Evolutionary conservation across 2,329 filamentous ascomycete species (phyloP).

Genomic region (Blastomyces gilchristii): DNA sequence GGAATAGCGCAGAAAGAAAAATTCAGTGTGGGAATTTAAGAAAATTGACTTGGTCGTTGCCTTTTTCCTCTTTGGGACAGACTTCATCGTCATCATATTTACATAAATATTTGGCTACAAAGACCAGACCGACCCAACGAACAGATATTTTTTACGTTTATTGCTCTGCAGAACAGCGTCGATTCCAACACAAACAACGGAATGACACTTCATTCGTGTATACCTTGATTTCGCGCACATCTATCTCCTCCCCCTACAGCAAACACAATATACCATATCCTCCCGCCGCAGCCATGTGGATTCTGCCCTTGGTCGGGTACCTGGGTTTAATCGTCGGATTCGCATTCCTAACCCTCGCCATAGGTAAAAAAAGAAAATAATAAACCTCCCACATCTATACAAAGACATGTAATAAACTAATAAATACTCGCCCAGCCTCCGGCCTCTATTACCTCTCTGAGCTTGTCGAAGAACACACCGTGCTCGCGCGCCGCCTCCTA

Average conservation of each 20-base stretch:
- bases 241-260: not conserved
- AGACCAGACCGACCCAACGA: not conserved
- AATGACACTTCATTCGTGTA: not conserved
- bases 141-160: not conserved
- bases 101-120: too few species aligned
- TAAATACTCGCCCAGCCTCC: constrained; percentile 53
- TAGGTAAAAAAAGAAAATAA: constrained; percentile 44
- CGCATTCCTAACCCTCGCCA: constrained; percentile 85
- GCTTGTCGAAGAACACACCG: constrained; percentile 94
- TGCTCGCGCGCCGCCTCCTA: constrained; percentile 79
- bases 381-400: constrained; percentile 3
- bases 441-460: constrained; percentile 97
- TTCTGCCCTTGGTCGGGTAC: constrained; percentile 85
- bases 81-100: not conserved
- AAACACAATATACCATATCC: not conserved
- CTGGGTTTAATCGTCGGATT: constrained; percentile 80
- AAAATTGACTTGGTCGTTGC: not conserved
- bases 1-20: not conserved
- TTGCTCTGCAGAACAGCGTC: not conserved
- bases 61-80: constrained; percentile 7
- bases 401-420: not conserved
- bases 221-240: not conserved
- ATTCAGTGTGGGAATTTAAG: not conserved
- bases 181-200: not conserved
- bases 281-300: constrained; percentile 61